Conservation (phyloP, 2,329 filamentous ascomycete genomes). For the Aspergillus arachidicola region DNA sequence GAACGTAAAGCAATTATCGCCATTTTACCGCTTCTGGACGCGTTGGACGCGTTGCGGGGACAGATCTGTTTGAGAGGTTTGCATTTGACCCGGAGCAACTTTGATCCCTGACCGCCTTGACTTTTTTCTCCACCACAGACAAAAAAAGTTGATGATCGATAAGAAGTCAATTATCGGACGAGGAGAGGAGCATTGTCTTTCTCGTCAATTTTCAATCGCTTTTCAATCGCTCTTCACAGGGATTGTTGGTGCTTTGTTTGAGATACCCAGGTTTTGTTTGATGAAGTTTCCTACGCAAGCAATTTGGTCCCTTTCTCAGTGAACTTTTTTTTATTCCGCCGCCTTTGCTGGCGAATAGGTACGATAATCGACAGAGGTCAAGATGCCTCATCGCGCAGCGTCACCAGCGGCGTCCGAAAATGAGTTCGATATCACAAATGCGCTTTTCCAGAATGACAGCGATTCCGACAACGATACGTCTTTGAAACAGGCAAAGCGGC, state of each 20-base stretch:
- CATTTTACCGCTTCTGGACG: slow-evolving; percentile 46
- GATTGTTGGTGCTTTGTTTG: background rate
- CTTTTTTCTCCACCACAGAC: slow-evolving; percentile 21
- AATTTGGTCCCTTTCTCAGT: background rate
- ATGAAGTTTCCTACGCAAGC: background rate
- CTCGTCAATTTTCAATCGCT: background rate
- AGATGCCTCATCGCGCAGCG: slow-evolving; percentile 71
- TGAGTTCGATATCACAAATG: slow-evolving; percentile 85
- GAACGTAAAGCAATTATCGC: slow-evolving; percentile 13
- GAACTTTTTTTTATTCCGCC: background rate
- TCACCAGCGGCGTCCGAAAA: slow-evolving; percentile 87
- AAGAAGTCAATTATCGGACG: background rate
- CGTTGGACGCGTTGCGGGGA: slow-evolving; percentile 41
- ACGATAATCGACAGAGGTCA: slow-evolving; percentile 14
- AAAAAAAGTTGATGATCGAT: slow-evolving; percentile 19
- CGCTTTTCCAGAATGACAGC: slow-evolving; percentile 66
- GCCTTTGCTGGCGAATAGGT: background rate
- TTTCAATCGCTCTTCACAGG: background rate
- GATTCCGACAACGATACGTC: slow-evolving; percentile 47
- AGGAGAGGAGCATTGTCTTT: background rate
- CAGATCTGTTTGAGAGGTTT: slow-evolving; percentile 23
- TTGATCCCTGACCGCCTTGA: slow-evolving; percentile 34
- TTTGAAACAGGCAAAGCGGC: slow-evolving; percentile 54
- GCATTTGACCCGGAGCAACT: slow-evolving; percentile 13
- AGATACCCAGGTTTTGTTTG: slow-evolving; percentile 1